phyloP scores from a whole-genome alignment of 192 early-diverging fungal genomes.

The Mortierella antarctica region DNA sequence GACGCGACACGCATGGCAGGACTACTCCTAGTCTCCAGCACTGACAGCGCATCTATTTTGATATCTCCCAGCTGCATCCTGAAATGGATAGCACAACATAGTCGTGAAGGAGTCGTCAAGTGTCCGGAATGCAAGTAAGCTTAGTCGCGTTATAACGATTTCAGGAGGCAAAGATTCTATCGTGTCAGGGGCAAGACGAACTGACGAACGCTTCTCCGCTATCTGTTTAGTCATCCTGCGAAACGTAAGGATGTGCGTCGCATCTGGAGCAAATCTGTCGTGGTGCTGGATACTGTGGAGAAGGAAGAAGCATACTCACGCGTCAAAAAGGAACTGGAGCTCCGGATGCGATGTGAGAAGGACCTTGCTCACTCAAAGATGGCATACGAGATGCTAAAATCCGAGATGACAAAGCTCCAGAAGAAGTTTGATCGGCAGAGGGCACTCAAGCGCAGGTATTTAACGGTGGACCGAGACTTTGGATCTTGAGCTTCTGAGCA shows the following conservation, averaged over 20 bases:
- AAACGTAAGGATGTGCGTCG: constrained; percentile 44
- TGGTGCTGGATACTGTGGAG: constrained; percentile 40
- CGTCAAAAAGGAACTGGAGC: constrained; percentile 27
- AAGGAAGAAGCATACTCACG: constrained; percentile 23
- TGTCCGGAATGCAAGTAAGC: constrained; percentile 60
- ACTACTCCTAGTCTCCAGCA: not conserved
- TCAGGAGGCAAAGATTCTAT: not conserved
- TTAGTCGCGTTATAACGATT: not conserved
- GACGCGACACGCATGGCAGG: not conserved
- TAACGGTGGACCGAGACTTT: no score
- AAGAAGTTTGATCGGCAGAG: constrained; percentile 31
- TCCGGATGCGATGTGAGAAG: constrained; percentile 11
- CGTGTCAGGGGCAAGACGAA: not conserved
- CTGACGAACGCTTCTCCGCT: not conserved
- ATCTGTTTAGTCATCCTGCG: constrained; percentile 3
- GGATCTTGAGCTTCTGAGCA: no score
- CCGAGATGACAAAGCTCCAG: constrained; percentile 31
- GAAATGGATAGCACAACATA: constrained; percentile 38
- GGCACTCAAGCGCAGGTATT: constrained; percentile 31
- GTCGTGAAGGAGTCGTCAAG: constrained; percentile 12
- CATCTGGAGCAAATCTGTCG: constrained; percentile 50
- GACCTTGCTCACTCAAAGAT: constrained; percentile 30
- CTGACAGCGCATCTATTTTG: not conserved
- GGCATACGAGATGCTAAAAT: constrained; percentile 43
- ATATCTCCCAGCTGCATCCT: constrained; percentile 32